A percentile compares a stretch with the other conserved stretches of the same genome.
Conservation (phyloP, 2,329 filamentous ascomycete species). For the Sphaerulina populicola region DNA sequence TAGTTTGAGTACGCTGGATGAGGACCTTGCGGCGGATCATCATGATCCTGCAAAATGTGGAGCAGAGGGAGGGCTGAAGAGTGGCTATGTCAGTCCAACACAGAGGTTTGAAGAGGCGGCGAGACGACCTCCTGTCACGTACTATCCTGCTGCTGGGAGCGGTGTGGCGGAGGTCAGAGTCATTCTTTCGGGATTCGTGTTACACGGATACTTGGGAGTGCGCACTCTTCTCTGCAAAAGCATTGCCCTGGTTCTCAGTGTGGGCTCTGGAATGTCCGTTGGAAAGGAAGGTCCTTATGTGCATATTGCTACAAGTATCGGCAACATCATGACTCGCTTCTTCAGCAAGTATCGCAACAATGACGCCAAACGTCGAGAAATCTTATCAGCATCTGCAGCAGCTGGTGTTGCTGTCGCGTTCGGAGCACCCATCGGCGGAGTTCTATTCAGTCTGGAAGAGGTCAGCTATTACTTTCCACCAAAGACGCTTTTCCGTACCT, state of each 20-base stretch:
- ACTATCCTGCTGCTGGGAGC: slow-evolving; percentile 91
- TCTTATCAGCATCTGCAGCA: slow-evolving; percentile 84
- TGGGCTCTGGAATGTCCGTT: slow-evolving; percentile 83
- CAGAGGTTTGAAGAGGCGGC: slow-evolving; percentile 35
- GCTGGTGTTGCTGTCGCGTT: slow-evolving; percentile 92
- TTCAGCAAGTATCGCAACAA: slow-evolving; percentile 91
- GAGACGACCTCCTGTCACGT: slow-evolving; percentile 64
- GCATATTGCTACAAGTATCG: slow-evolving; percentile 92
- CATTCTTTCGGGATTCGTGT: slow-evolving; percentile 92
- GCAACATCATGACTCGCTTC: slow-evolving; percentile 89
- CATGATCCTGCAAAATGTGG: slow-evolving; percentile 31
- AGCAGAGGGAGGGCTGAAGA: slow-evolving; percentile 34
- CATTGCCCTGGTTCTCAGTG: slow-evolving; percentile 71
- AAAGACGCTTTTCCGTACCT: slow-evolving; percentile 93
- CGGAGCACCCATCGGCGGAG: slow-evolving; percentile 79
- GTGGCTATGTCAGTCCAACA: slow-evolving; percentile 32
- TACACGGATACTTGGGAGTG: slow-evolving; percentile 88
- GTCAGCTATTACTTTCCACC: slow-evolving; percentile 96
- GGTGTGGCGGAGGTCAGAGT: slow-evolving; percentile 96
- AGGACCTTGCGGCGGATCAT: slow-evolving; percentile 72
- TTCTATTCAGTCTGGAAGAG: slow-evolving; percentile 89
- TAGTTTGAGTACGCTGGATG: slow-evolving; percentile 78
- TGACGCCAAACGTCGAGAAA: slow-evolving; percentile 86
- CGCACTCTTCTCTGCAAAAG: slow-evolving; percentile 83
- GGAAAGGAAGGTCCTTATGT: slow-evolving; percentile 95